Evolutionary conservation across 2,329 filamentous ascomycete species (phyloP), one percentile per base, ranked within the genome.

Genomic region (Cercospora citrullina): DNA sequence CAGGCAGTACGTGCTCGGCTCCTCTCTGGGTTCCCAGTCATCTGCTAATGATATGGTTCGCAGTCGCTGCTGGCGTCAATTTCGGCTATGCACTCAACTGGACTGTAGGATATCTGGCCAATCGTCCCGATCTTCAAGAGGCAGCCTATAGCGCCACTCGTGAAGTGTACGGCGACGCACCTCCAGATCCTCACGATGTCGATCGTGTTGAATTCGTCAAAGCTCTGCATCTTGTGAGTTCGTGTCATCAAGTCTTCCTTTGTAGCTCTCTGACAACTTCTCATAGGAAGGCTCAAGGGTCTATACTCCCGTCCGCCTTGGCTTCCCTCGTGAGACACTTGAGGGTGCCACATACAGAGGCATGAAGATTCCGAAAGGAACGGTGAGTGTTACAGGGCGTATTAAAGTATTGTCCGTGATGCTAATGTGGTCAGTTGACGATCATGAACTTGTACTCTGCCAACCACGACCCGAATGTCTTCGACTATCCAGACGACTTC

Each of bases 301-400:
- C 8, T 55, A 55, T 5, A 55, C 51, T 26, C 51, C 51, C 14
- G 51, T 55, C 6, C 51, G 51, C 4, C 51, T 55, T 28, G 51
- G 51, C 51, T 55, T 55, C 8, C 51, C 51, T 16, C 51, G 51
- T 6, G 51, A 55, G 51, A 55, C 51, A n/a, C 21, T 55, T 4
- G 51, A 55, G 16, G 51, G 51, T 7, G 51, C 51, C 51, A 55
- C 51, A 55, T 55, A 55, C 21, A 55, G 51, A 55, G 51, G 51
- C 51, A 55, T 26, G 23, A 55, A 26, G 23, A 55, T 55, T 5
- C 51, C 51, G 4, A 55, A 55, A 30, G 51, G 51, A 55, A 55
- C 51, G 21, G 51, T 55, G 21, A 26, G 51, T 16, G 12, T n/a
- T 26, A 3, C 21, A 55, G n/a, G 2, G 23, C 12, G 3, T 39